Percentiles rank a stretch among this genome's conserved stretches.
Evolutionary conservation across 257 asterid genomes (phyloP).

Genomic region (Solanum chmielewskii): DNA sequence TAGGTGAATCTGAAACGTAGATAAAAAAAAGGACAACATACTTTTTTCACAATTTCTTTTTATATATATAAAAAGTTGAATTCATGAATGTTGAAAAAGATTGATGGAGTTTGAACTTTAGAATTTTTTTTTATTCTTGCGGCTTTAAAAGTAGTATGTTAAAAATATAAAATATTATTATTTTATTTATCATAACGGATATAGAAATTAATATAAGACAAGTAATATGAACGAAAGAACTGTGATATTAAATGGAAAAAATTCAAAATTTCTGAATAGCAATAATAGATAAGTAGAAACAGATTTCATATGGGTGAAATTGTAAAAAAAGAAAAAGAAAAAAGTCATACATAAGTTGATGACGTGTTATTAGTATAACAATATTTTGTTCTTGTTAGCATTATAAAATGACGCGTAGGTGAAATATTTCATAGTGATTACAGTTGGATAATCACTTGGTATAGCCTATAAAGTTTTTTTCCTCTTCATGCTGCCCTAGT

Average conservation of each 20-base stretch:
- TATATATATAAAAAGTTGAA: not conserved
- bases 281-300: not conserved
- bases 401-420: not conserved
- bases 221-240: too few species aligned
- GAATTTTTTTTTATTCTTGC: not conserved
- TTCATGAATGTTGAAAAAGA: not conserved
- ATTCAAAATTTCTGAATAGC: not conserved
- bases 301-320: not conserved
- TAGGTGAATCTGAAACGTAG: not conserved
- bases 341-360: not conserved
- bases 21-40: not conserved
- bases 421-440: not conserved
- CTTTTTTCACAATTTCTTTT: not conserved
- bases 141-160: not conserved
- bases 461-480: not conserved
- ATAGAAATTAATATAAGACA: too few species aligned
- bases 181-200: too few species aligned
- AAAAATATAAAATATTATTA: too few species aligned
- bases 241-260: too few species aligned
- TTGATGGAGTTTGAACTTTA: not conserved
- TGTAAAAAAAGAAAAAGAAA: not conserved
- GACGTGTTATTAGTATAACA: not conserved
- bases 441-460: not conserved
- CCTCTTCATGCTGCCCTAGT: not conserved
- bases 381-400: not conserved